Evolutionary conservation across 2,329 filamentous ascomycete species (phyloP), one percentile per base, ranked within the genome.

Genomic region (Penicillium sp.): DNA sequence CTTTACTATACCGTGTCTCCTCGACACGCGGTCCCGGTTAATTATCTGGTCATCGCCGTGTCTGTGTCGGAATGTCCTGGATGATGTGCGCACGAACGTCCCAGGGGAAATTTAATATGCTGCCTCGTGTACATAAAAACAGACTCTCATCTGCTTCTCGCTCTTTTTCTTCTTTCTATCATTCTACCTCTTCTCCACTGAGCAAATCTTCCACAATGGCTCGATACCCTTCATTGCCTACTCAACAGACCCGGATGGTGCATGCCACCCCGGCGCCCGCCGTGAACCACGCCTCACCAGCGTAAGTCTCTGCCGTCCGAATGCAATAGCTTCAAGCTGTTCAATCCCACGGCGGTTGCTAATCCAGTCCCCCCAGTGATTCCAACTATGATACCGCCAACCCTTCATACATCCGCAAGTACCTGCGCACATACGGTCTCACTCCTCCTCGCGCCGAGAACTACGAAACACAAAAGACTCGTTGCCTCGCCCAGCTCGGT

Each of bases 401-500:
- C 62, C 77, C 78, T 36, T 64, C 75, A 43, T 77, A 79, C 53
- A 78, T 80, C 44, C 78, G 78, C 70, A 80, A 79, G 62, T 80
- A 80, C 67, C 74, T 80, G 56, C 76, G 77, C 60, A 80, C 78
- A 16, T 80, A 81, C 62, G 78, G 78, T 49, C 69, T 81, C 55
- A 79, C 77, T 55, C 78, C 78, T 60, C 78, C 78, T 43, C 75
- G 75, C 49, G 72, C 77, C 43, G 78, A 81, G 61, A 74, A 70
- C 56, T 79, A 79, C 61, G 78, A 81, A 58, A 70, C 73, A 39
- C 78, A 81, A 63, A 77, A 78, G 70, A 73, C 73, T 62, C 73
- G 78, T 70, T 80, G 78, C 29, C 71, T 79, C 60, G 73, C 75
- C 42, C 78, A 80, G 61, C 67, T 81, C 59, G 76, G 74, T 54